A percentile compares a stretch with the other conserved stretches of the same genome.
phyloP scores from a whole-genome alignment of 306 rosid species.

The Quercus aquifolioides region DNA sequence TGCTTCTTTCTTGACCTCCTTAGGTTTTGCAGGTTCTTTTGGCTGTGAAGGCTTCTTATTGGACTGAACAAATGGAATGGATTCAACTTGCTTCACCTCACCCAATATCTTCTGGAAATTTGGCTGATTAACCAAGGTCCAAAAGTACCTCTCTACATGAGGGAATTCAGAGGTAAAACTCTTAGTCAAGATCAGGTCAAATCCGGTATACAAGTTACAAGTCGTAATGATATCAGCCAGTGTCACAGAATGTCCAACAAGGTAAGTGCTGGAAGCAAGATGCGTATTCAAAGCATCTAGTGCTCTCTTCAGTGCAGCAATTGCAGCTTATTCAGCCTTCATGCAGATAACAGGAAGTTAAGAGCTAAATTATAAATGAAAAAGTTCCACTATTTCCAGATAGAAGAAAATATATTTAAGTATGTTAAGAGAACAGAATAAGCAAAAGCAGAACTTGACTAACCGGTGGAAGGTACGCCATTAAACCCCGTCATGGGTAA shows the following conservation, averaged over 20 bases:
- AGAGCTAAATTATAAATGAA: neutral
- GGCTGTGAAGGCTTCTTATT: constrained; percentile 70
- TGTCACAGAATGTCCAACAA: constrained; percentile 79
- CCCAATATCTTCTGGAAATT: constrained; percentile 67
- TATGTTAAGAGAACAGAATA: neutral
- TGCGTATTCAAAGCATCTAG: constrained; percentile 66
- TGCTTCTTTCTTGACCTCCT: constrained; percentile 6
- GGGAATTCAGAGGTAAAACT: constrained; percentile 85
- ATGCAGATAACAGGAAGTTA: neutral
- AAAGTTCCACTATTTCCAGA: neutral
- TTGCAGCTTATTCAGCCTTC: constrained; percentile 76
- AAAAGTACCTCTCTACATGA: constrained; percentile 87
- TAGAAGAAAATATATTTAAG: neutral
- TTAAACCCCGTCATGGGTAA: constrained; percentile 38
- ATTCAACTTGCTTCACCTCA: constrained; percentile 63
- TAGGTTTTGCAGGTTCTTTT: constrained; percentile 60
- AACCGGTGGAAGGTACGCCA: constrained; percentile 54
- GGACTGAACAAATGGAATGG: constrained; percentile 50
- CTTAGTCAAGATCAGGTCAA: constrained; percentile 43
- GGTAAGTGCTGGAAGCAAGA: constrained; percentile 67
- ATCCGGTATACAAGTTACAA: constrained; percentile 44
- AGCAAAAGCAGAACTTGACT: constrained; percentile 17
- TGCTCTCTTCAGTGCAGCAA: constrained; percentile 58
- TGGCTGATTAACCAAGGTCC: constrained; percentile 93
- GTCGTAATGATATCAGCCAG: constrained; percentile 66